These are phyloP conservation scores for Solanum pimpinellifolium DNA, from an alignment of 257 asterid species.

Conservation along the genomic window DNA sequence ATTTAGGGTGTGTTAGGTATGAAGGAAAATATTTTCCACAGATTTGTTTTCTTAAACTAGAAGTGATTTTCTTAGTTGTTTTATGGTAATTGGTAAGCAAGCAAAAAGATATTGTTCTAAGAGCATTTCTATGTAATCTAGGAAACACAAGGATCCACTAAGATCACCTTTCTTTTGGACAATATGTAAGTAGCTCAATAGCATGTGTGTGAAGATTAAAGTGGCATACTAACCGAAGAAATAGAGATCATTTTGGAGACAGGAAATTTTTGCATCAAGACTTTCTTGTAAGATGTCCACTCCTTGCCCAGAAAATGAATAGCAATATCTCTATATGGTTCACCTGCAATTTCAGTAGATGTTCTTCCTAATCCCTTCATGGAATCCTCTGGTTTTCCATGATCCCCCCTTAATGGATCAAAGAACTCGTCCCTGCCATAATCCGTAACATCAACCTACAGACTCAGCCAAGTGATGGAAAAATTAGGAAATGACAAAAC, in stretches of 20 bases:
- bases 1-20: background rate
- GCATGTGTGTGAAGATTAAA: background rate
- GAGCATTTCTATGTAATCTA: background rate
- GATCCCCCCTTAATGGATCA: slow-evolving; percentile 54
- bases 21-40: background rate
- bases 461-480: slow-evolving; percentile 7
- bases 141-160: background rate
- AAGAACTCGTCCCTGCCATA: slow-evolving; percentile 19
- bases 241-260: slow-evolving; percentile 38
- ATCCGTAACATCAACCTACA: slow-evolving; percentile 35
- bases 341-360: slow-evolving; percentile 6
- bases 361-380: slow-evolving; percentile 16
- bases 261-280: slow-evolving; percentile 63
- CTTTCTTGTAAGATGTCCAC: slow-evolving; percentile 56
- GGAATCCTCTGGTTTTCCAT: slow-evolving; percentile 18
- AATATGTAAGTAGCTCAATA: background rate
- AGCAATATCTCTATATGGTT: slow-evolving; percentile 3
- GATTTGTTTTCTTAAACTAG: background rate
- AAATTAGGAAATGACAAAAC: background rate
- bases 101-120: background rate
- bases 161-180: background rate
- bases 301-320: slow-evolving; percentile 32
- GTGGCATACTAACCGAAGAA: slow-evolving; percentile 29
- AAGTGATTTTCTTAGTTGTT: background rate
- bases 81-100: background rate